These are phyloP conservation scores for Boechera divaricarpa DNA, from an alignment of 345 rosid genomes.

Conservation along the genomic window DNA sequence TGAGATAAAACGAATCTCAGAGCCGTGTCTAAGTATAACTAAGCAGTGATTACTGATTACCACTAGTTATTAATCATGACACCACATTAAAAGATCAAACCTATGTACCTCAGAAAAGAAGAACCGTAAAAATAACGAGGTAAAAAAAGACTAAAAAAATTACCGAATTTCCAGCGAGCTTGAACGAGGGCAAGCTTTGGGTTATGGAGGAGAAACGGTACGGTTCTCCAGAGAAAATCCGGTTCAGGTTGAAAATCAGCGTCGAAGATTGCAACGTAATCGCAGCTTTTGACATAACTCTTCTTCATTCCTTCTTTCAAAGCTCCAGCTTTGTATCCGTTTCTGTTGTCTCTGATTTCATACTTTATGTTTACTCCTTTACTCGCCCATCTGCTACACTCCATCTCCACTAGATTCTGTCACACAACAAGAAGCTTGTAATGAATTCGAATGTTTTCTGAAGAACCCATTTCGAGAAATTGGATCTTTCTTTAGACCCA, in stretches of 20 bases:
- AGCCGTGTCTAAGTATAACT: not conserved
- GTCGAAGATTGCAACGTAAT: constrained; percentile 88
- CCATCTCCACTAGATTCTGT: constrained; percentile 85
- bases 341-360: constrained; percentile 83
- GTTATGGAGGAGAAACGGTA: constrained; percentile 82
- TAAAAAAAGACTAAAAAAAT: not conserved
- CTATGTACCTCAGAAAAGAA: not conserved
- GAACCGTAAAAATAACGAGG: constrained; percentile 23
- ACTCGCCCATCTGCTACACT: constrained; percentile 95
- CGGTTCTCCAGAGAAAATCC: constrained; percentile 82
- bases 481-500: not conserved
- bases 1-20: constrained; percentile 9
- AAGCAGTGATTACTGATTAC: constrained; percentile 22
- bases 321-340: constrained; percentile 94
- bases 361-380: constrained; percentile 92
- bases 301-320: constrained; percentile 92
- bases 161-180: constrained; percentile 99
- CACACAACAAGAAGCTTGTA: not conserved
- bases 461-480: not conserved
- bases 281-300: constrained; percentile 81
- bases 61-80: constrained; percentile 25
- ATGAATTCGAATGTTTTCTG: too few relatives aligned
- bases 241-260: constrained; percentile 99
- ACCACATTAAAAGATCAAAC: constrained; percentile 25
- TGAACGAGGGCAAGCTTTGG: constrained; percentile 83